These are phyloP conservation scores for Colletotrichum gloeosporioides DNA, from an alignment of 2,329 filamentous ascomycete genomes.

Conservation along the genomic window DNA sequence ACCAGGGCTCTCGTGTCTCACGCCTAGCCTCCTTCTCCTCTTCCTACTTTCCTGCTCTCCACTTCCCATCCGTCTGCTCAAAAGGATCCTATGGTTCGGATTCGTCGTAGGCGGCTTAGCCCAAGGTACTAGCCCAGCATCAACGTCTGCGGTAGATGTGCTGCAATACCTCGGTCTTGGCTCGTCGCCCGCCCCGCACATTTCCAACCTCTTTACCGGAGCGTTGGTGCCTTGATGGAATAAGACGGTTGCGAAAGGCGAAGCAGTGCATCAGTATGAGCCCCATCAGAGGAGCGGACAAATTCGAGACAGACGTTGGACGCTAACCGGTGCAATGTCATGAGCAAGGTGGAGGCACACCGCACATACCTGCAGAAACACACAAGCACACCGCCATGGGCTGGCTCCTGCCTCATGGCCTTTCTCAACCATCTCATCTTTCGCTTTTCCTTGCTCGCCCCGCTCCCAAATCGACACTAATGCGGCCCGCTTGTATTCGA, in stretches of 20 bases:
- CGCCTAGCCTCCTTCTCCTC: background rate
- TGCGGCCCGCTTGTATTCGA: conserved; percentile 4
- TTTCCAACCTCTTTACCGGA: background rate
- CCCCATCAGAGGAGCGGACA: background rate
- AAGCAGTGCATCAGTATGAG: background rate
- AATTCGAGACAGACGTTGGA: background rate
- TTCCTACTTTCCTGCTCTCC: background rate
- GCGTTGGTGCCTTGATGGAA: background rate
- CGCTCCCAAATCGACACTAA: conserved; percentile 14
- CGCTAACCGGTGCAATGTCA: background rate
- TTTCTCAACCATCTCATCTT: background rate
- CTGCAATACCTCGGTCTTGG: background rate
- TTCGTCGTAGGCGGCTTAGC: background rate
- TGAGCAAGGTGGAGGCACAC: background rate
- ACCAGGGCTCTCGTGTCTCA: background rate
- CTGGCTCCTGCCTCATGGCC: background rate
- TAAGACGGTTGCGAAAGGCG: background rate
- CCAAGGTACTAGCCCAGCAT: background rate
- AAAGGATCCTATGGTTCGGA: background rate
- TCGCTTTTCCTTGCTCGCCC: background rate
- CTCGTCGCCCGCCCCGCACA: background rate
- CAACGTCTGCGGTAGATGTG: background rate
- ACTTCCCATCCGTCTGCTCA: background rate
- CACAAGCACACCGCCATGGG: conserved; percentile 6
- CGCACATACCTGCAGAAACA: background rate